Base-by-base conservation (phyloP, 1,284 basidiomycete genomes). In the Microbotryum silenes-acaulis region DNA sequence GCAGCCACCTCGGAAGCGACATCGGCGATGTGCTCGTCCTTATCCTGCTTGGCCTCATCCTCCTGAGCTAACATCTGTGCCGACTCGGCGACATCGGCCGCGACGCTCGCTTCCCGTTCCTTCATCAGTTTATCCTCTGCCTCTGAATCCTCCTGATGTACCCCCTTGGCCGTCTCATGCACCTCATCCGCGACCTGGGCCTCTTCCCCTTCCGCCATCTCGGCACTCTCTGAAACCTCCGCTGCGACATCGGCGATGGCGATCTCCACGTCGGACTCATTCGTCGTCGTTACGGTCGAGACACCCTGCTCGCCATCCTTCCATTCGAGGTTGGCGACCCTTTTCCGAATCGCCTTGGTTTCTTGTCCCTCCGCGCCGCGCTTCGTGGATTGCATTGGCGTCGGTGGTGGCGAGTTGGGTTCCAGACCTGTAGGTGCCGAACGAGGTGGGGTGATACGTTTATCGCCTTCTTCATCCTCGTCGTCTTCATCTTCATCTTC, bases 281-380 rank as follows among this genome's bases (percentile, higher is more conserved):
- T 55, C 48, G 49, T 44, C 12, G 29, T 45, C 18, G 53, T 20
- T 12, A 33, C 20, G 2, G 16, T 37, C 12, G n/a, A 23, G 0
- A 33, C 21, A 2, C 12, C 25, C 33, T 47, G 20, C 10, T 37
- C 47, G 54, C 51, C 57, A 7, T 60, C 56, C 29, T 64, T 51
- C 23, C 64, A 61, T 55, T 66, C 60, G 55, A 63, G 62, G 49
- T 64, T 62, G 33, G 60, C 60, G n/a, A 68, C 67, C 9, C 67
- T 56, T 52, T 66, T 61, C 27, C 67, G 55, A 20, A 68, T 56
- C 46, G 58, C 46, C 50, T 54, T 57, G 21, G 67, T 68, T 12
- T 68, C 67, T 44, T 64, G 66, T 25, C 67, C 60, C 50, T 68
- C 67, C 6, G 9, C 14, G 31, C 23, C 2, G 6, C 31, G 6